Evolutionary conservation across 257 asterid species (phyloP), one percentile per base, ranked within the genome.

Genomic region (Lycium ferocissimum): DNA sequence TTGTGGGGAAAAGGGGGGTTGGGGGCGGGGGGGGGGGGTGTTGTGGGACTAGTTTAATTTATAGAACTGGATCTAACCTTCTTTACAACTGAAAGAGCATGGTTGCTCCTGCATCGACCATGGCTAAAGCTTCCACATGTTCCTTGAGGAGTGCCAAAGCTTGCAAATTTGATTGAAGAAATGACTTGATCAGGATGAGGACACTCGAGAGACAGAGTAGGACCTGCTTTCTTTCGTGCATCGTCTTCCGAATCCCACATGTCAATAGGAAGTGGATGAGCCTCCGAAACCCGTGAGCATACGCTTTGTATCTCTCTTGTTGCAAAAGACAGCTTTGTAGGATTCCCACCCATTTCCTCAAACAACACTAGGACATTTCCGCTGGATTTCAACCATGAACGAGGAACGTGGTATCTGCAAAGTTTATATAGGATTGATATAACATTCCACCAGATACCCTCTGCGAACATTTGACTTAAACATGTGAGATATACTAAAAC

Each of bases 381-480:
- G 22, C 87, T 90, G 8, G 96, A 89, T 83, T 92, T 66, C 45
- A 94, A 89, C 99, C 99, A 95, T 7, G 91, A 91, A 79, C 98
- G 99, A 37, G 99, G 99, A 65, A 96, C 95, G 8, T 96, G 99
- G 80, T 96, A 94, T 57, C 99, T 96, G 94, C 86, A 88, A 81
- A 56, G 63, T 54, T 72, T 49, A 78, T 59, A 73, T 59, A 63
- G 65, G 9, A 53, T 8, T 15, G 49, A 14, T 15, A 26, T 26
- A 49, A 76, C 61, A 35, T 33, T 53, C 11, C 33, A 26, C 65
- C 22, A 53, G 33, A 78, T 78, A 53, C 82, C n/a, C 49, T 33
- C 15, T 51, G 82, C 13, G 51, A 51, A 51, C 82, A 22, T 76
- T 51, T 76, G 6, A 76, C 70, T 62, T n/a, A 18, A 40, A 76